Conservation (phyloP, 306 rosid genomes). For the Castanea sativa region DNA sequence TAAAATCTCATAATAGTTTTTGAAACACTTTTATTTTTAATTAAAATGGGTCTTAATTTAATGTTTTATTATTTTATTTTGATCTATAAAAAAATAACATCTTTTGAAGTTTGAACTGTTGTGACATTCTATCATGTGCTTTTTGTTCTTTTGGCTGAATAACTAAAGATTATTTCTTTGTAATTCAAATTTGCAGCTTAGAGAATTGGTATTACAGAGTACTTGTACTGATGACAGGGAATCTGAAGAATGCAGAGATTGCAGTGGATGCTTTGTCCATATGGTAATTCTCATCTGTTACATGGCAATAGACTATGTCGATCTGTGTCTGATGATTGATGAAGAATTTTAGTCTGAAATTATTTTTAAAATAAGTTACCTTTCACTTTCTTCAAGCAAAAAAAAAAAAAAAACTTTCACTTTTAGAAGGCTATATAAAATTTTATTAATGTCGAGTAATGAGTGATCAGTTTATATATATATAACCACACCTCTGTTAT, state of each 20-base stretch:
- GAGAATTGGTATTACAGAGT: slow-evolving; percentile 89
- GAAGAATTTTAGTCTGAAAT: too few species aligned
- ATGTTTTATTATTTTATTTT: not conserved
- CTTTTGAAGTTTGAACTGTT: too few species aligned
- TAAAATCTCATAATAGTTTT: too few species aligned
- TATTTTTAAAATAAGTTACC: not conserved
- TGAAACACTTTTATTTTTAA: too few species aligned
- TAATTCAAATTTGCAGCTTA: slow-evolving; percentile 39
- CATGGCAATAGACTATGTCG: too few species aligned
- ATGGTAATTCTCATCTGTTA: slow-evolving; percentile 40
- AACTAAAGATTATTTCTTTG: not conserved
- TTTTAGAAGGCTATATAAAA: not conserved
- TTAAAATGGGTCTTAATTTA: too few species aligned
- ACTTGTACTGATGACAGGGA: slow-evolving; percentile 74
- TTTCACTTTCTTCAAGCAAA: not conserved
- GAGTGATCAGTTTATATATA: too few species aligned
- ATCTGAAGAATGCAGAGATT: slow-evolving; percentile 59
- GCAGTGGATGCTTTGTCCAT: slow-evolving; percentile 82
- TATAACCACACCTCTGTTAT: too few species aligned
- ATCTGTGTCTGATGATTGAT: too few species aligned
- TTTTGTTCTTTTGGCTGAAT: too few species aligned
- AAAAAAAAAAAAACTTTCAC: not conserved
- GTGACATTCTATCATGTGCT: too few species aligned
- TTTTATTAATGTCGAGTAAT: not conserved
- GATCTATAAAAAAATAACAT: too few species aligned